These are phyloP conservation scores for Smittium mucronatum DNA, from an alignment of 371 early-diverging fungal species.

Conservation along the genomic window DNA sequence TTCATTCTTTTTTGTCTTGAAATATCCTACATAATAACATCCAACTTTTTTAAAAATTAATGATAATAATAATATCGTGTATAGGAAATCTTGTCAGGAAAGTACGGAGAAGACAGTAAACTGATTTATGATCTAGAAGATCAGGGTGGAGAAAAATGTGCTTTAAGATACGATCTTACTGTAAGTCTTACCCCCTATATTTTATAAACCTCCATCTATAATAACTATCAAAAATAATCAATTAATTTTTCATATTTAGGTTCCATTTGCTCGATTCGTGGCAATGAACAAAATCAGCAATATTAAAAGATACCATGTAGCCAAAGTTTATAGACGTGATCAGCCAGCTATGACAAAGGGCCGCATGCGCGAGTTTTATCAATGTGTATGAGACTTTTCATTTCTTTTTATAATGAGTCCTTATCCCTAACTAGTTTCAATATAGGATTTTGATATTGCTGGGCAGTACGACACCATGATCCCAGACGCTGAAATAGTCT, in stretches of 20 bases:
- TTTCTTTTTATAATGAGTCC: not conserved
- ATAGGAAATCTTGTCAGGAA: slow-evolving; percentile 89
- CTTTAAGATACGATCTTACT: slow-evolving; percentile 97
- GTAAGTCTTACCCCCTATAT: slow-evolving; percentile 22
- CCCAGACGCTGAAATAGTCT: slow-evolving; percentile 90
- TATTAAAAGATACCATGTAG: slow-evolving; percentile 97
- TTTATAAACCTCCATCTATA: not conserved
- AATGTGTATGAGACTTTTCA: slow-evolving; percentile 43
- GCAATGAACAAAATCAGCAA: slow-evolving; percentile 81
- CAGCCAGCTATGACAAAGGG: slow-evolving; percentile 98
- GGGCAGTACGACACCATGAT: slow-evolving; percentile 92
- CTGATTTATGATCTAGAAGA: slow-evolving; percentile 97
- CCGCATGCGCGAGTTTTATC: slow-evolving; percentile 97
- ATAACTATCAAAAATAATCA: not conserved
- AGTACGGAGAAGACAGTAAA: slow-evolving; percentile 99
- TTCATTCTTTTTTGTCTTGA: too few species aligned
- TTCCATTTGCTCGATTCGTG: slow-evolving; percentile 97
- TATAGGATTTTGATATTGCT: slow-evolving; percentile 93
- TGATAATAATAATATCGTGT: too few species aligned
- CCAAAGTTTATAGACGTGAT: slow-evolving; percentile 98
- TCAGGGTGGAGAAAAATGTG: slow-evolving; percentile 97
- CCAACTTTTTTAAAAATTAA: too few species aligned
- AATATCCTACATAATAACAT: too few species aligned
- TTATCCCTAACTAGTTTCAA: not conserved
- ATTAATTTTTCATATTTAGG: slow-evolving; percentile 1